Conservation (phyloP, 257 asterid genomes). For the Solanum pimpinellifolium region DNA sequence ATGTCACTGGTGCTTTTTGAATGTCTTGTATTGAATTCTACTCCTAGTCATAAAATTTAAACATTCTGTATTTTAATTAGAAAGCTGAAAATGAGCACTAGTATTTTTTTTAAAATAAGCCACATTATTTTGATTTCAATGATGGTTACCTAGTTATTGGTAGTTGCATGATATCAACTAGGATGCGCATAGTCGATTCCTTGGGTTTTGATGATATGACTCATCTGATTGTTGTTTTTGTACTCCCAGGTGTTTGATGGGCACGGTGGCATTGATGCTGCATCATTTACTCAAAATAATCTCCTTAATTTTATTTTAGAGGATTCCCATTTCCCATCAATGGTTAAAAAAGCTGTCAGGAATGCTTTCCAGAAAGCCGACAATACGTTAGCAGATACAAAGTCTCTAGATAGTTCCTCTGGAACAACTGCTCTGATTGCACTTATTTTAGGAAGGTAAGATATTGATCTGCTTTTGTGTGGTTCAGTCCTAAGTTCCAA, state of each 20-base stretch:
- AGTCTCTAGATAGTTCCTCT: slow-evolving; percentile 52
- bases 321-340: slow-evolving; percentile 61
- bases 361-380: slow-evolving; percentile 72
- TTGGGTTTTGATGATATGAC: not conserved
- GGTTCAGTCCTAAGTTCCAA: not conserved
- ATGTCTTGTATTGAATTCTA: not conserved
- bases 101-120: not conserved
- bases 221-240: not conserved
- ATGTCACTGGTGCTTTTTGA: not conserved
- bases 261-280: slow-evolving; percentile 81
- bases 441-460: slow-evolving; percentile 63
- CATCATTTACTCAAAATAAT: slow-evolving; percentile 57
- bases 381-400: slow-evolving; percentile 59
- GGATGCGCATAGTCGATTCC: not conserved
- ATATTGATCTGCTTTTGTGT: not conserved
- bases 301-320: slow-evolving; percentile 51
- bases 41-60: not conserved
- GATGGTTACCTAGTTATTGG: not conserved
- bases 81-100: not conserved
- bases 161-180: not conserved
- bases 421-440: slow-evolving; percentile 56
- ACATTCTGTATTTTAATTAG: not conserved
- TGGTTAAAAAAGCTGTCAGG: slow-evolving; percentile 50
- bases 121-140: not conserved
- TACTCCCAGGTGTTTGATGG: slow-evolving; percentile 75